phyloP scores from a whole-genome alignment of 305 asterid species.

The Fraxinus dipetala region DNA sequence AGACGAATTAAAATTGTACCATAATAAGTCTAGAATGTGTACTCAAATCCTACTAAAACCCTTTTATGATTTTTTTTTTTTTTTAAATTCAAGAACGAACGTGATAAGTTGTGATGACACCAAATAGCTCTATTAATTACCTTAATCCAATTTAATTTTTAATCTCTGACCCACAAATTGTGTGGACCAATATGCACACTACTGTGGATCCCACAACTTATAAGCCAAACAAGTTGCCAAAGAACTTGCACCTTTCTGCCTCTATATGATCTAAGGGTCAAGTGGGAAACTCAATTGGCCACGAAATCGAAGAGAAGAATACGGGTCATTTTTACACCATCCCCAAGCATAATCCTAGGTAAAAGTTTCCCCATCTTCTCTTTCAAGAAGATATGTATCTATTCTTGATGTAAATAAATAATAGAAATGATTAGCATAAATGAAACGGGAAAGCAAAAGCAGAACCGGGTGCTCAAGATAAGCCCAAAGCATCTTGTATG shows the following conservation, averaged over 20 bases:
- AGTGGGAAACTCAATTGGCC: not conserved
- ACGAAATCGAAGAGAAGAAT: not conserved
- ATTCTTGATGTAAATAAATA: not conserved
- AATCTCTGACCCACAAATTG: not conserved
- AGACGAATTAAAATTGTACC: too few species aligned
- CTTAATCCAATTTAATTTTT: not conserved
- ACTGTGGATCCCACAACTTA: too few species aligned
- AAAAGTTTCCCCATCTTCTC: not conserved
- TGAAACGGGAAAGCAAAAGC: not conserved
- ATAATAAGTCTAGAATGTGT: not conserved
- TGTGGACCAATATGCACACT: not conserved
- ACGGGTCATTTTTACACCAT: not conserved
- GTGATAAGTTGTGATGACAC: not conserved
- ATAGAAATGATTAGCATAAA: not conserved
- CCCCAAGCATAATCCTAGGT: not conserved
- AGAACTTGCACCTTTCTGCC: not conserved
- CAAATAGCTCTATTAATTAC: not conserved
- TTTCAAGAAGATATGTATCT: not conserved
- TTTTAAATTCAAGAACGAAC: too few species aligned
- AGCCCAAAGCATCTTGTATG: not conserved
- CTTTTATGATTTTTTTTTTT: not conserved
- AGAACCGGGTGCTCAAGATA: not conserved
- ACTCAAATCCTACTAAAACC: not conserved
- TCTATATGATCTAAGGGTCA: not conserved
- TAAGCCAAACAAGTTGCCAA: not conserved